Evolutionary conservation across 2,329 filamentous ascomycete genomes (phyloP), one percentile per base, ranked within the genome.

Genomic region (Mycosphaerelloides madeirae): DNA sequence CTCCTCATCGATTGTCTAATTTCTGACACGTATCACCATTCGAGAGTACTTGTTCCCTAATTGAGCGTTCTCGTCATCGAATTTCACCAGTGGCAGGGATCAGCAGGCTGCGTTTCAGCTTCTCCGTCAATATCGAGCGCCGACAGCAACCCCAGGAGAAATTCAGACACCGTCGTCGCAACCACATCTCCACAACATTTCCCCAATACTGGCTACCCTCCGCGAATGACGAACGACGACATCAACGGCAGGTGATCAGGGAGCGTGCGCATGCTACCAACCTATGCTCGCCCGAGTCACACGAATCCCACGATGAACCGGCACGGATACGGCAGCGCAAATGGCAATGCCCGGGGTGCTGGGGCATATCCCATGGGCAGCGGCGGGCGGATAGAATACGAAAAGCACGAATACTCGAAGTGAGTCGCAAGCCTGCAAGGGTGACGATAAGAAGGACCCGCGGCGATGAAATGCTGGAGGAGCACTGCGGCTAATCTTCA

Each of bases 251-350:
- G 16, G n/a, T n/a, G n/a, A n/a, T n/a, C n/a, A n/a, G n/a, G n/a
- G 31, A 33, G 31, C 31, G 16, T 18, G 33, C 14, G 33, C 65
- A 81, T 83, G 79, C 70, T 83, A 62, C 80, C 80, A 54, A 76
- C 77, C 60, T 77, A 81, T 73, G 66, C 73, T 53, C 73, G 72
- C 46, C 69, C 72, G 57, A 68, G 70, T 64, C 62, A 64, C 61
- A 55, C 55, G 43, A 46, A 49, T 48, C 85, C 83, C 79, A 85
- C 84, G 81, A 89, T 93, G 81, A 86, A 91, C 66, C 81, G 88
- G 74, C 87, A 95, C 76, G 83, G 83, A 67, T 91, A 85, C 40
- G 46, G 53, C 41, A 44, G 38, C 69, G 80, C 84, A 52, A 95
- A 93, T 73, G 90, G 88, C 66, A 70, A 77, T 56, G 32, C 45